Percentiles rank a stretch among this genome's conserved stretches.
These are phyloP conservation scores for Mortierella sp. DNA, from an alignment of 371 early-diverging fungal genomes.

Conservation along the genomic window DNA sequence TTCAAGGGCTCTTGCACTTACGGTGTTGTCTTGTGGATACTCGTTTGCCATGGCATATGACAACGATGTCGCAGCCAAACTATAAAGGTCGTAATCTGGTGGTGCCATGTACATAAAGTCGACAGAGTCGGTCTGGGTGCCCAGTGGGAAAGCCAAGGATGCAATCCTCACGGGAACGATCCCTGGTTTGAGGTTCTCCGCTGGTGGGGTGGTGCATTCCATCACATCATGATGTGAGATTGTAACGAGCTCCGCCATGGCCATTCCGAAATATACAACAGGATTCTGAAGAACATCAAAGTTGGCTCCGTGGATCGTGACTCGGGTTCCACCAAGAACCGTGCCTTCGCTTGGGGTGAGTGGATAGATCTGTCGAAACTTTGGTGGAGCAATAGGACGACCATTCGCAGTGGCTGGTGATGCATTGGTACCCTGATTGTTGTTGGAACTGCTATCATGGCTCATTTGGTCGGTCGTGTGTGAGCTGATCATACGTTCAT, in stretches of 20 bases:
- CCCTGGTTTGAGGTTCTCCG: constrained; percentile 43
- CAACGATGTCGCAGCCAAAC: constrained; percentile 43
- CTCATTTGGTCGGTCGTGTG: constrained; percentile 18
- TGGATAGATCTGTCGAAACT: constrained; percentile 43
- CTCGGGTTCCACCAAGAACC: constrained; percentile 41
- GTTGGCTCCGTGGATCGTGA: constrained; percentile 47
- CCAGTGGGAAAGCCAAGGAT: constrained; percentile 15
- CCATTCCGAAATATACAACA: constrained; percentile 44
- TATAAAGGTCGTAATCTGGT: constrained; percentile 44
- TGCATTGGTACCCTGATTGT: too few relatives aligned
- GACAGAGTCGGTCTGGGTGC: constrained; percentile 16
- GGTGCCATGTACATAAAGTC: constrained; percentile 53
- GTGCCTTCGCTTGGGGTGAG: constrained; percentile 50
- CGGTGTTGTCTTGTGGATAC: constrained; percentile 43
- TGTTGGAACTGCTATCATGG: too few relatives aligned
- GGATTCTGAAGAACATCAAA: constrained; percentile 44
- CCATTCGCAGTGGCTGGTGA: background rate
- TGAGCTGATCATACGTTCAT: constrained; percentile 33
- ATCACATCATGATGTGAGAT: constrained; percentile 53
- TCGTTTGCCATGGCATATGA: constrained; percentile 51
- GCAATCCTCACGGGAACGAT: constrained; percentile 46
- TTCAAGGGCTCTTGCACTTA: constrained; percentile 3
- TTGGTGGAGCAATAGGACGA: constrained; percentile 2
- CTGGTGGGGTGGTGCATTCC: constrained; percentile 52
- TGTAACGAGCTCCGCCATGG: constrained; percentile 40